These are phyloP conservation scores for Solanum infundibuliforme DNA, from an alignment of 257 asterid species.

Conservation along the genomic window DNA sequence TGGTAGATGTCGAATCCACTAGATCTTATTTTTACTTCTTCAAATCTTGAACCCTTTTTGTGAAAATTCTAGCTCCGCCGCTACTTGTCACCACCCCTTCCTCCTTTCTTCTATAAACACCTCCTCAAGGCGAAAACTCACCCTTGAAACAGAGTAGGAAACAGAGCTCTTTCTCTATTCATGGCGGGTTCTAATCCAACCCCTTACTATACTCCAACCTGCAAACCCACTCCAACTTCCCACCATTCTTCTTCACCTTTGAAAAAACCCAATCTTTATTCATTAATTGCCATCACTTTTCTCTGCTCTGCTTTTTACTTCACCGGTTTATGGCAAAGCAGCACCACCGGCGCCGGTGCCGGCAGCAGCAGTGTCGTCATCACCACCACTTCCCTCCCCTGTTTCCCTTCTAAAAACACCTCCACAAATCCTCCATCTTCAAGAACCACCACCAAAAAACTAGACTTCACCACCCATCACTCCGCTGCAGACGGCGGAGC, in stretches of 20 bases:
- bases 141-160: not conserved
- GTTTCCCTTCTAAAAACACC: not conserved
- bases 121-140: not conserved
- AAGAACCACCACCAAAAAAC: not conserved
- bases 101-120: not conserved
- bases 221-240: not conserved
- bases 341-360: not conserved
- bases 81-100: not conserved
- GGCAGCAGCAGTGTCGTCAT: not conserved
- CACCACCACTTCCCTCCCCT: not conserved
- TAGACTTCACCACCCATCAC: constrained; percentile 12
- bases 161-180: not conserved
- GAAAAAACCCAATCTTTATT: not conserved
- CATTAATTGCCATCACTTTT: not conserved
- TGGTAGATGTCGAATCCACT: not conserved
- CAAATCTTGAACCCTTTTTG: not conserved
- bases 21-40: not conserved
- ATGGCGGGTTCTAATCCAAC: constrained; percentile 3
- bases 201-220: constrained; percentile 3
- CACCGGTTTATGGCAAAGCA: not conserved
- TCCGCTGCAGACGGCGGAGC: not conserved
- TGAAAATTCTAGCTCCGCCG: not conserved
- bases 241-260: not conserved
- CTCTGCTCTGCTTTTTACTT: not conserved
- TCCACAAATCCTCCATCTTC: not conserved